A percentile compares a stretch with the other conserved stretches of the same genome.
Conservation (phyloP, 345 rosid genomes). For the Pistacia vera region DNA sequence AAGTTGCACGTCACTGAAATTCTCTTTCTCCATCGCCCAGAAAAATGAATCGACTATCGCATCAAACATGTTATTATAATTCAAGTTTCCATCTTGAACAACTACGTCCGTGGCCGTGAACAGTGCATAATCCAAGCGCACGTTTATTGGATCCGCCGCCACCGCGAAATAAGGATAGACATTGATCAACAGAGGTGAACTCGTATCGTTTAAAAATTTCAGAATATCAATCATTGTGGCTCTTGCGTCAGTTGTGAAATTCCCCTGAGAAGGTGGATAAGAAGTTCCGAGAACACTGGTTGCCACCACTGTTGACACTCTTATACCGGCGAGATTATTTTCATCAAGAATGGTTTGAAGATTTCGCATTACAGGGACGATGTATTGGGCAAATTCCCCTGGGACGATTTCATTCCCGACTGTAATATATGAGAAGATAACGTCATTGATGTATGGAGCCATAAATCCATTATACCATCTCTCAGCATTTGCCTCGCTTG, state of each 20-base stretch:
- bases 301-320: conserved; percentile 9
- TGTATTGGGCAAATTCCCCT: too few species aligned
- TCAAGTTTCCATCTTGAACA: conserved; percentile 16
- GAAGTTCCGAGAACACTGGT: neutral
- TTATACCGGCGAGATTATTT: neutral
- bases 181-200: conserved; percentile 25
- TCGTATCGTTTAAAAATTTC: neutral
- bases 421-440: too few species aligned
- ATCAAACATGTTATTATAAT: conserved; percentile 24
- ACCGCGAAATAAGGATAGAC: conserved; percentile 25
- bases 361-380: too few species aligned
- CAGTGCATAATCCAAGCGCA: conserved; percentile 20
- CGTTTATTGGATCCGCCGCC: neutral
- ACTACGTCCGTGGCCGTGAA: neutral
- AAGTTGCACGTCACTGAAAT: conserved; percentile 2
- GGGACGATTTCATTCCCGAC: too few species aligned
- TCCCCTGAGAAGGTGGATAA: conserved; percentile 22
- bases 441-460: too few species aligned
- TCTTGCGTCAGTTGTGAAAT: conserved; percentile 5
- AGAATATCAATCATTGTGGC: neutral
- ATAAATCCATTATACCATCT: conserved; percentile 2
- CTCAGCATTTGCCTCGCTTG: neutral
- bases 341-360: too few species aligned
- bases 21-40: conserved; percentile 32
- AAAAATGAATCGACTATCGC: conserved; percentile 22